Conservation (phyloP, 805 yeast genomes). For the Suhomyces kilbournensis region DNA sequence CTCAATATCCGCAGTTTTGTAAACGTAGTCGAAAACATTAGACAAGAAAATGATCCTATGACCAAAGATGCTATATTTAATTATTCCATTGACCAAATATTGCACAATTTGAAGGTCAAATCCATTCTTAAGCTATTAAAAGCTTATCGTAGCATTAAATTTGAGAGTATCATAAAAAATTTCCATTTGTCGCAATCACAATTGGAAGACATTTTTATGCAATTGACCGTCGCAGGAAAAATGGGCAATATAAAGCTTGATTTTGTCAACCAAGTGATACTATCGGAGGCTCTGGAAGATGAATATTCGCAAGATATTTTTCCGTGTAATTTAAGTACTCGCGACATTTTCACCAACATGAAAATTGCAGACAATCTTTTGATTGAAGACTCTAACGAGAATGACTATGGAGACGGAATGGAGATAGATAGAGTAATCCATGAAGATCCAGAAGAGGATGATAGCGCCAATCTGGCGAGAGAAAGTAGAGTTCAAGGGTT, state of each 20-base stretch:
- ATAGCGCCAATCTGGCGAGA: not conserved
- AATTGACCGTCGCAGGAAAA: constrained; percentile 29
- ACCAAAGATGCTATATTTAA: constrained; percentile 28
- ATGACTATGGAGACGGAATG: constrained; percentile 5
- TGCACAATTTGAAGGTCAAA: constrained; percentile 30
- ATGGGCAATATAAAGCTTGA: constrained; percentile 27
- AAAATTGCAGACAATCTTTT: constrained; percentile 2
- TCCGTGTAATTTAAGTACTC: constrained; percentile 18
- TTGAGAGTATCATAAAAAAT: constrained; percentile 22
- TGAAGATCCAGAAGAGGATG: not conserved
- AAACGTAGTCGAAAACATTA: constrained; percentile 15
- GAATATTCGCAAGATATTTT: constrained; percentile 8
- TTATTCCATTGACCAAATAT: constrained; percentile 24
- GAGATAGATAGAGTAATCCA: constrained; percentile 9
- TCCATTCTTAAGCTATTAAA: constrained; percentile 26
- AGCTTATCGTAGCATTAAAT: constrained; percentile 28
- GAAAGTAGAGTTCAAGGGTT: not conserved
- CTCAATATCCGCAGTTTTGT: constrained; percentile 22
- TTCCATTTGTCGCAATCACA: constrained; percentile 19
- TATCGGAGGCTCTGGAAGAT: constrained; percentile 6
- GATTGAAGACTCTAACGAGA: not conserved
- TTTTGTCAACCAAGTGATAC: constrained; percentile 22
- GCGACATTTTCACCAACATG: constrained; percentile 21
- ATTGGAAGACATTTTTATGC: constrained; percentile 27
- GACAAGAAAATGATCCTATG: constrained; percentile 20